Base-by-base conservation (phyloP, 2,329 filamentous ascomycete genomes). In the Phaeosphaeriaceae sp. region DNA sequence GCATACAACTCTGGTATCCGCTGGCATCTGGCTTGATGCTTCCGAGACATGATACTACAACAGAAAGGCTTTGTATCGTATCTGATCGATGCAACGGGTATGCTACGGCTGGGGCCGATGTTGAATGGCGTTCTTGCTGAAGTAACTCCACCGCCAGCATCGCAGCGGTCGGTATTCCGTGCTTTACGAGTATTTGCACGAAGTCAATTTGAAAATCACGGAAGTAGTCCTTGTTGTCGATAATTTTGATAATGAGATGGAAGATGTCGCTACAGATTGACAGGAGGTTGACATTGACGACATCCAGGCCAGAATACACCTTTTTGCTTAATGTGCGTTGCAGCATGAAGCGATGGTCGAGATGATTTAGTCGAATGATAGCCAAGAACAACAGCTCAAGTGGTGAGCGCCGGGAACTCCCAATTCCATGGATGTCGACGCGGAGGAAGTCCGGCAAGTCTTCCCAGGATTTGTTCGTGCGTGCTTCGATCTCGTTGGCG, bases 281-380 rank as follows among this genome's bases (percentile, higher is more conserved):
- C 3, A 82, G 74, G 0, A 82, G 66, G 15, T 75, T 72, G 8
- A 48, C 19, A 19, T 58, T 61, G 9, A 53, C 23, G 8, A 17
- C 42, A 22, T 72, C 71, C 1, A 74, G 69, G 22, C 73, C 71
- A 0, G 60, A 56, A 17, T 72, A 71, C 3, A 73, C 69, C 46
- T 78, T 76, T 19, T 84, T 85, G 22, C 84, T 77, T 9, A 89
- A 73, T 0, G 88, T 79, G 17, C 87, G 79, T 56, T 89, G 84
- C 6, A 88, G 75, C 10, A 89, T 81, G 57, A 89, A 88, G 2
- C 85, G 76, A 42, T 88, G 88, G 44, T 88, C 83, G 0, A 87
- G 72, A 48, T 85, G 81, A 22, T 83, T 80, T 2, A 87, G 77
- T 2, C 79, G 78, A 0, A 85, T 71, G 49, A 69, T 72, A 1